Conservation (phyloP, 495 filamentous ascomycete genomes). For the Oleoguttula mirabilis region DNA sequence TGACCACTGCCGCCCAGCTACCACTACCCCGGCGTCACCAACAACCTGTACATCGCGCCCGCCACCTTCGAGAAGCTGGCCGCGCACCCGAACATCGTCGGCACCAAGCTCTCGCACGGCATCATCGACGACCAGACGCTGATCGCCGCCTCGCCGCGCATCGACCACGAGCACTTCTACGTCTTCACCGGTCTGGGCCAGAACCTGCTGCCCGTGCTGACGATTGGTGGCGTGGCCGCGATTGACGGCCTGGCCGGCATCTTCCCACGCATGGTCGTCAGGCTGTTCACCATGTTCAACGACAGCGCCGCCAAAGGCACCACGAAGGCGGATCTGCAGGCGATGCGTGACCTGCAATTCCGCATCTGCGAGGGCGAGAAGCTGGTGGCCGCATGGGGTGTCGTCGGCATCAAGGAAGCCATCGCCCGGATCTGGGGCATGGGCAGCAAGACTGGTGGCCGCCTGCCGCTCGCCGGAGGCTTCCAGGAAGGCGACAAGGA, state of each 20-base stretch:
- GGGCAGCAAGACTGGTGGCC: slow-evolving; percentile 42
- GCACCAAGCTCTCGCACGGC: slow-evolving; percentile 57
- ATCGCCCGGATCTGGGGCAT: slow-evolving; percentile 41
- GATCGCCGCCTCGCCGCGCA: slow-evolving; percentile 39
- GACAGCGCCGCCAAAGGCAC: slow-evolving; percentile 27
- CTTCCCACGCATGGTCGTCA: slow-evolving; percentile 48
- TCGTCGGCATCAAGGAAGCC: slow-evolving; percentile 53
- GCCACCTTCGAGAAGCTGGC: slow-evolving; percentile 44
- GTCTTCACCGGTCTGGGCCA: slow-evolving; percentile 55
- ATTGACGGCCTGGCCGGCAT: slow-evolving; percentile 50
- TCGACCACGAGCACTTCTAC: slow-evolving; percentile 40
- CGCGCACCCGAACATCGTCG: slow-evolving; percentile 48
- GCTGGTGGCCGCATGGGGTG: slow-evolving; percentile 44
- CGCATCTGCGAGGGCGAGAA: slow-evolving; percentile 46
- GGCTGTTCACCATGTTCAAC: slow-evolving; percentile 37
- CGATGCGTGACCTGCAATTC: slow-evolving; percentile 43
- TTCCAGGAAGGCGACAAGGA: slow-evolving; percentile 38
- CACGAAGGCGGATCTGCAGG: slow-evolving; percentile 25
- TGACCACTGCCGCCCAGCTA: slow-evolving; percentile 33
- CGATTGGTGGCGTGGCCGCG: slow-evolving; percentile 47
- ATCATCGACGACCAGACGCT: slow-evolving; percentile 50
- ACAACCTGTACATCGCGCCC: slow-evolving; percentile 43
- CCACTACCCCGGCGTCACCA: slow-evolving; percentile 55
- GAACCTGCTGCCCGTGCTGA: slow-evolving; percentile 48
- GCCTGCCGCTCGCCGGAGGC: slow-evolving; percentile 42